phyloP scores from a whole-genome alignment of 768 basidiomycete species.

The Boletus pseudopeckii region DNA sequence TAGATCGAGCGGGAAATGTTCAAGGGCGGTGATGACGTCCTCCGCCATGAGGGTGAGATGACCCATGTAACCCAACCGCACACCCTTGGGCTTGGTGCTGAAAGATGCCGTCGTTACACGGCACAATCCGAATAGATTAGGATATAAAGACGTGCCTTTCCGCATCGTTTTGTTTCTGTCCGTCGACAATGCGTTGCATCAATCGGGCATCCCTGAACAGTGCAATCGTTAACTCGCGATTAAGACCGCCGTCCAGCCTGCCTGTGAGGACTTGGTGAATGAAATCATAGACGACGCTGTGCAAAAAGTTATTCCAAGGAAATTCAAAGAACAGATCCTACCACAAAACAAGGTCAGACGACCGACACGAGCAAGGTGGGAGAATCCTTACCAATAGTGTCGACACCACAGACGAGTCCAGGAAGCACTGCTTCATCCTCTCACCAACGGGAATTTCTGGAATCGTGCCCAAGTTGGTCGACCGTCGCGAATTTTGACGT shows the following conservation, averaged over 20 bases:
- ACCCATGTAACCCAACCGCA: conserved; percentile 93
- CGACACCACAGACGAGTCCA: conserved; percentile 69
- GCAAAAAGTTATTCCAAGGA: conserved; percentile 97
- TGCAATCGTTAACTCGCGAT: conserved; percentile 78
- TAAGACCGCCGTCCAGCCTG: conserved; percentile 74
- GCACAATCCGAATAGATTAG: background rate
- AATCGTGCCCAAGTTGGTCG: conserved; percentile 32
- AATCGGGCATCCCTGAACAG: conserved; percentile 85
- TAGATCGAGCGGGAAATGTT: conserved; percentile 82
- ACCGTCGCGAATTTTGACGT: conserved; percentile 53
- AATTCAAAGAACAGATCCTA: conserved; percentile 95
- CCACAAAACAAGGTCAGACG: background rate
- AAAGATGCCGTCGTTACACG: conserved; percentile 7
- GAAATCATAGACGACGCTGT: conserved; percentile 94
- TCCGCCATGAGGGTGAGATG: conserved; percentile 94
- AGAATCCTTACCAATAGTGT: conserved; percentile 66
- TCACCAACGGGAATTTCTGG: conserved; percentile 66
- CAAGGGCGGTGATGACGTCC: conserved; percentile 86
- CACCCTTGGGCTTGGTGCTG: conserved; percentile 70
- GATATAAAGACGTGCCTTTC: conserved; percentile 53
- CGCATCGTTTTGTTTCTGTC: conserved; percentile 73
- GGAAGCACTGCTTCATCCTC: conserved; percentile 70
- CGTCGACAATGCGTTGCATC: conserved; percentile 84
- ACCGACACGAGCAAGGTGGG: background rate
- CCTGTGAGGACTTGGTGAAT: conserved; percentile 94